A percentile compares a stretch with the other conserved stretches of the same genome.
Conservation (phyloP, 805 yeast genomes). For the Peterozyma toletana region DNA sequence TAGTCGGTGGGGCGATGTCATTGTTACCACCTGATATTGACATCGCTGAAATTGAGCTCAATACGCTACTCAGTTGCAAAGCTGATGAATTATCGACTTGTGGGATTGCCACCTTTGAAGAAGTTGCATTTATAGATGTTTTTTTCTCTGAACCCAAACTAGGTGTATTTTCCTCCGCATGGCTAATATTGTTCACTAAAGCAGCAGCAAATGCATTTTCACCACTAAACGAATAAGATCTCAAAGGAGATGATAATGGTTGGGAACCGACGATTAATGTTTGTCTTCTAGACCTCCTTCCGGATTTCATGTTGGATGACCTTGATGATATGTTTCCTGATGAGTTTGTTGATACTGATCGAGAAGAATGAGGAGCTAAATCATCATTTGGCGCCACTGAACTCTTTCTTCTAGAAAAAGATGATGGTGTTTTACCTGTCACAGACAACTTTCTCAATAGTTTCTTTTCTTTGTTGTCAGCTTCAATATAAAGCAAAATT, state of each 20-base stretch:
- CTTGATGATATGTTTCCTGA: background rate
- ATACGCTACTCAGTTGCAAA: conserved; percentile 12
- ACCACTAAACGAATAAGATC: conserved; percentile 42
- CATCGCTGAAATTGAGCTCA: conserved; percentile 32
- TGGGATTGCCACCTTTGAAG: background rate
- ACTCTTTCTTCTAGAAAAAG: conserved; percentile 2
- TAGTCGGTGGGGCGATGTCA: conserved; percentile 25
- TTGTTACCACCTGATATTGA: conserved; percentile 24
- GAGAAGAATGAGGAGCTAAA: background rate
- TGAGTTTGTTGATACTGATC: background rate
- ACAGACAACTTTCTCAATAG: conserved; percentile 7
- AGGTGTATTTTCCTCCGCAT: conserved; percentile 5
- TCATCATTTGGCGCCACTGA: background rate
- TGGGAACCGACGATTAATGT: conserved; percentile 86
- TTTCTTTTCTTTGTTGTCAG: conserved; percentile 25
- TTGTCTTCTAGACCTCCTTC: conserved; percentile 52
- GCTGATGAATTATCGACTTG: background rate
- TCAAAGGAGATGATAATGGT: conserved; percentile 83
- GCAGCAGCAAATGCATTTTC: conserved; percentile 24
- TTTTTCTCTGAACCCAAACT: conserved; percentile 11
- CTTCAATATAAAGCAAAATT: conserved; percentile 36
- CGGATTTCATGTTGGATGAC: conserved; percentile 5
- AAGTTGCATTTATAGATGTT: conserved; percentile 12
- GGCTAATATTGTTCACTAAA: background rate
- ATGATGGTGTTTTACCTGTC: background rate